phyloP scores from a whole-genome alignment of 169 alveolate species.

The Eimeria brunetti region DNA sequence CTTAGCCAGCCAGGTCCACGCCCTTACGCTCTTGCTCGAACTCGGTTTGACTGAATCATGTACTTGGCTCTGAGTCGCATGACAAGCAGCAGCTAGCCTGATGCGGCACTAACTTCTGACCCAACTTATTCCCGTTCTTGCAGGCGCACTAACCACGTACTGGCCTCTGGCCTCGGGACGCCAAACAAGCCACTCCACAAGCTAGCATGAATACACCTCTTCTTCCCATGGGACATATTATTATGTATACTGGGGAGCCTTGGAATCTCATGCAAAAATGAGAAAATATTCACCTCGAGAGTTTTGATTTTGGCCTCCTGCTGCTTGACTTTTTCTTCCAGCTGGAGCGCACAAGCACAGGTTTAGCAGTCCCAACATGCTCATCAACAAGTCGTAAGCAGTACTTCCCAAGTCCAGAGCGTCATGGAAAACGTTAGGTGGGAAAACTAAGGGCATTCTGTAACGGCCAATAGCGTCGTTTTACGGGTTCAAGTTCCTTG shows the following conservation, averaged over 20 bases:
- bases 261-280: background rate
- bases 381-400: background rate
- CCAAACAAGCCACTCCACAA: background rate
- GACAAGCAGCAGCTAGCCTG: background rate
- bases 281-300: slow-evolving; percentile 21
- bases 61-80: slow-evolving; percentile 30
- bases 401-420: background rate
- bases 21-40: slow-evolving; percentile 15
- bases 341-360: slow-evolving; percentile 13
- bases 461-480: background rate
- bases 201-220: background rate
- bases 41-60: background rate
- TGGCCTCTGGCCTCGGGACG: background rate
- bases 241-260: background rate
- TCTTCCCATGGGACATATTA: background rate
- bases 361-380: background rate
- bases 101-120: background rate
- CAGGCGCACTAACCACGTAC: background rate
- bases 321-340: slow-evolving; percentile 66
- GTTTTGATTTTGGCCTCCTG: slow-evolving; percentile 43
- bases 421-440: background rate
- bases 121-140: background rate
- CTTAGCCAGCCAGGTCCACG: background rate
- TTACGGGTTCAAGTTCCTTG: slow-evolving; percentile 58
- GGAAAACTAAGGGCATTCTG: background rate